These are phyloP conservation scores for Salix suchowensis DNA, from an alignment of 345 rosid genomes.

Conservation along the genomic window DNA sequence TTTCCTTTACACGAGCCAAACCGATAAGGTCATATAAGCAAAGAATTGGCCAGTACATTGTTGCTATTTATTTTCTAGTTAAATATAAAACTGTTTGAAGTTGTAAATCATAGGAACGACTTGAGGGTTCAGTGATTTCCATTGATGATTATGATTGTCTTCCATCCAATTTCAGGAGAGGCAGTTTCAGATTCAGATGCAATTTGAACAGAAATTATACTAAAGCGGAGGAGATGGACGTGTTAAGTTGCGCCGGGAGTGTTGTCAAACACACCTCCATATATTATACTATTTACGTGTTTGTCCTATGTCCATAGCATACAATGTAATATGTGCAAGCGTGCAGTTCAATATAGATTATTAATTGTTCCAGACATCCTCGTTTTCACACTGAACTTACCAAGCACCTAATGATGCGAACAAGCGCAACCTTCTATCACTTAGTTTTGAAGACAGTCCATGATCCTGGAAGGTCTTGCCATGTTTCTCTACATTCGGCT, in stretches of 20 bases:
- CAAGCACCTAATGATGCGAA: background rate
- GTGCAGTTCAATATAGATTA: background rate
- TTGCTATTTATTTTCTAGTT: background rate
- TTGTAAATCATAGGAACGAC: too few species aligned
- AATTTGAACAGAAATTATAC: background rate
- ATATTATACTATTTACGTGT: background rate
- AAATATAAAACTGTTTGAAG: background rate
- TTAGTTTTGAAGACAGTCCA: background rate
- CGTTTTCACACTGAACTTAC: background rate
- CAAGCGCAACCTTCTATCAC: background rate
- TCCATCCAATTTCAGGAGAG: constrained; percentile 16
- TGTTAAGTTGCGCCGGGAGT: background rate
- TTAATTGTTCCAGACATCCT: background rate
- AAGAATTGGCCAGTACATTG: background rate
- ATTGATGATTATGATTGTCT: background rate
- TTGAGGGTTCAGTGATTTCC: background rate
- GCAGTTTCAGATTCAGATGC: background rate
- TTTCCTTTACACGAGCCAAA: background rate
- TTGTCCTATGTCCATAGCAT: background rate
- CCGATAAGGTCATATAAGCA: background rate
- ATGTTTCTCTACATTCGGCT: background rate
- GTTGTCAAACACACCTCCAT: background rate
- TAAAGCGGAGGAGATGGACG: background rate
- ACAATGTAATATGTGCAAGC: background rate
- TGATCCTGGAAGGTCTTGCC: background rate